Percentiles rank a stretch among this genome's conserved stretches.
phyloP scores from a whole-genome alignment of 192 early-diverging fungal genomes.

The Entomortierella beljakovae region DNA sequence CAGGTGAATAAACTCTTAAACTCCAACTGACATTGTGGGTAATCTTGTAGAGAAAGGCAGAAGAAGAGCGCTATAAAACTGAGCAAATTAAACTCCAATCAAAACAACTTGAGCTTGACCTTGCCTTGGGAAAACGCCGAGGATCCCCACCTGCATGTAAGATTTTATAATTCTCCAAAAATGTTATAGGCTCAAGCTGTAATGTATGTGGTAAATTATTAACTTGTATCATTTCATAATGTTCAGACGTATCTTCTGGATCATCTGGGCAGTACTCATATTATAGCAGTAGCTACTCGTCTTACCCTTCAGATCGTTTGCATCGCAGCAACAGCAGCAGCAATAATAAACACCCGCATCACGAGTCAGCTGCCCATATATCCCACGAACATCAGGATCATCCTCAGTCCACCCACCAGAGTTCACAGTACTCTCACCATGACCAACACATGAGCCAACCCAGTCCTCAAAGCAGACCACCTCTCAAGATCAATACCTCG shows the following conservation, averaged over 20 bases:
- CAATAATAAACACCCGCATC: constrained; percentile 18
- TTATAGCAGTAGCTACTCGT: not conserved
- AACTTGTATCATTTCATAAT: too few species aligned
- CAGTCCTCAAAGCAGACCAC: constrained; percentile 35
- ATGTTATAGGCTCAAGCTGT: too few species aligned
- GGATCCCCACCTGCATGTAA: constrained; percentile 45
- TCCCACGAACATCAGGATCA: constrained; percentile 30
- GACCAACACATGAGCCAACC: constrained; percentile 33
- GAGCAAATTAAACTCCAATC: constrained; percentile 55
- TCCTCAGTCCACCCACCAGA: constrained; percentile 9
- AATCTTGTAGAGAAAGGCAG: constrained; percentile 44
- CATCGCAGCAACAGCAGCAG: not conserved
- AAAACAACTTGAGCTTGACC: constrained; percentile 56
- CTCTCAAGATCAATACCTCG: constrained; percentile 49
- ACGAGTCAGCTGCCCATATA: constrained; percentile 15
- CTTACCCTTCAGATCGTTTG: not conserved
- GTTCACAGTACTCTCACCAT: constrained; percentile 9
- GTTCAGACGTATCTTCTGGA: too few species aligned
- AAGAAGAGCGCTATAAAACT: constrained; percentile 58
- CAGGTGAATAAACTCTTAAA: not conserved
- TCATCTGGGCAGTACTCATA: not conserved
- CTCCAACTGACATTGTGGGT: not conserved
- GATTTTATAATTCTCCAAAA: too few species aligned
- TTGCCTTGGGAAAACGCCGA: constrained; percentile 34
- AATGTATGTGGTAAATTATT: too few species aligned